These are phyloP conservation scores for Oryza punctata DNA, from an alignment of 176 grass and related monocot genomes.

Conservation along the genomic window DNA sequence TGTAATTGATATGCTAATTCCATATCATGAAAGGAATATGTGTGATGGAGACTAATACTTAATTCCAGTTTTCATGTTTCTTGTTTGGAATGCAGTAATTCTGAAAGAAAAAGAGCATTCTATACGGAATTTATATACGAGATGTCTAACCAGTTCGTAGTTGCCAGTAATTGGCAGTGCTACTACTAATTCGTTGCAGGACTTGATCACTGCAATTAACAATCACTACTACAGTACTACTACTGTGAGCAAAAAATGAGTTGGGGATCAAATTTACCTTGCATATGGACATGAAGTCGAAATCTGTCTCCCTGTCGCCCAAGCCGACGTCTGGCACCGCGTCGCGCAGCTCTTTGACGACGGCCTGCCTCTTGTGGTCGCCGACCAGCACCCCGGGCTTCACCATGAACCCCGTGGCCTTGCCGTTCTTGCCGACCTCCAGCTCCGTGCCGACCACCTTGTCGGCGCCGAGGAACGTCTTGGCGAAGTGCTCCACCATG, in stretches of 20 bases:
- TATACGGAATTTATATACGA: background rate
- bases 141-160: background rate
- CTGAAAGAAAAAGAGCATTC: background rate
- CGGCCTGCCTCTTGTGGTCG: constrained; percentile 73
- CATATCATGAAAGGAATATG: background rate
- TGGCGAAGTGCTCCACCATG: constrained; percentile 78
- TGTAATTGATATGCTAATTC: background rate
- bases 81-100: background rate
- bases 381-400: constrained; percentile 76
- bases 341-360: constrained; percentile 63
- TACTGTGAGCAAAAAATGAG: background rate
- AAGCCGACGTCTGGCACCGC: constrained; percentile 67
- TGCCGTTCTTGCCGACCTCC: constrained; percentile 79
- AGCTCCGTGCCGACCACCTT: constrained; percentile 81
- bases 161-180: background rate
- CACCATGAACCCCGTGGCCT: constrained; percentile 75
- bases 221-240: background rate
- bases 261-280: constrained; percentile 46
- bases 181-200: background rate
- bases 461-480: constrained; percentile 73
- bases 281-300: constrained; percentile 91
- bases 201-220: background rate
- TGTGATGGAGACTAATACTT: background rate
- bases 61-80: background rate
- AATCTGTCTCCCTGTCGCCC: constrained; percentile 79